These are phyloP conservation scores for Tylopilus sp. DNA, from an alignment of 768 basidiomycete species.

Conservation along the genomic window DNA sequence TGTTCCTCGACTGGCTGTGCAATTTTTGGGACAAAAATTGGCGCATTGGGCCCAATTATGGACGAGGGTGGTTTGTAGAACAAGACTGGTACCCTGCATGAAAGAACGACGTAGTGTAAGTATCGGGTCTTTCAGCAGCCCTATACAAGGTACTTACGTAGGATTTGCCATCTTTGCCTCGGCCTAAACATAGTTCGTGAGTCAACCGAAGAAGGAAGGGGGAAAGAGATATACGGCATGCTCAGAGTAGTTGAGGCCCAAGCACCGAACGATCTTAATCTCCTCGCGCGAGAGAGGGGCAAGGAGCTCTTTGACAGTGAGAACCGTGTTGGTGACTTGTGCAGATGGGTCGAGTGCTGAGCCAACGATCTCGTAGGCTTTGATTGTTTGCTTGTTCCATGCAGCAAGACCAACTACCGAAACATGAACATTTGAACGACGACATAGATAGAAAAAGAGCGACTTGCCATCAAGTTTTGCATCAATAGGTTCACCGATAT, in stretches of 20 bases:
- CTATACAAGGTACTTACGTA: slow-evolving; percentile 39
- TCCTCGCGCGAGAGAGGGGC: slow-evolving; percentile 65
- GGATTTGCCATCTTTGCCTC: slow-evolving; percentile 66
- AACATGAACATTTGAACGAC: background rate
- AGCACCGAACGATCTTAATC: slow-evolving; percentile 67
- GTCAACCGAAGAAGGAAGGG: background rate
- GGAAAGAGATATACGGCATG: slow-evolving; percentile 55
- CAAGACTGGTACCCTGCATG: slow-evolving; percentile 58
- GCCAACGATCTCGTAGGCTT: slow-evolving; percentile 70
- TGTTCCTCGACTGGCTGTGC: slow-evolving; percentile 70
- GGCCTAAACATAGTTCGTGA: slow-evolving; percentile 38
- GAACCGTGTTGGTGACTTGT: slow-evolving; percentile 55
- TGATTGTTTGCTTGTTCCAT: slow-evolving; percentile 50
- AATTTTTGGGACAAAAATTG: slow-evolving; percentile 60
- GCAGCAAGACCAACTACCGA: slow-evolving; percentile 59
- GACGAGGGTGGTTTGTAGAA: slow-evolving; percentile 77
- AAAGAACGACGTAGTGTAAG: background rate
- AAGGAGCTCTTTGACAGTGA: slow-evolving; percentile 71
- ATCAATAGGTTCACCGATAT: slow-evolving; percentile 77
- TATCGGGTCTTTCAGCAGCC: background rate
- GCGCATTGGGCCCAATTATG: slow-evolving; percentile 67
- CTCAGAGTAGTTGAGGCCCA: slow-evolving; percentile 82
- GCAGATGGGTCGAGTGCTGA: slow-evolving; percentile 65
- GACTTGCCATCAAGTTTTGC: slow-evolving; percentile 56
- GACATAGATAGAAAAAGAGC: background rate